Evolutionary conservation across 2,329 filamentous ascomycete genomes (phyloP).

Genomic region (Pseudogymnoascus sp.): DNA sequence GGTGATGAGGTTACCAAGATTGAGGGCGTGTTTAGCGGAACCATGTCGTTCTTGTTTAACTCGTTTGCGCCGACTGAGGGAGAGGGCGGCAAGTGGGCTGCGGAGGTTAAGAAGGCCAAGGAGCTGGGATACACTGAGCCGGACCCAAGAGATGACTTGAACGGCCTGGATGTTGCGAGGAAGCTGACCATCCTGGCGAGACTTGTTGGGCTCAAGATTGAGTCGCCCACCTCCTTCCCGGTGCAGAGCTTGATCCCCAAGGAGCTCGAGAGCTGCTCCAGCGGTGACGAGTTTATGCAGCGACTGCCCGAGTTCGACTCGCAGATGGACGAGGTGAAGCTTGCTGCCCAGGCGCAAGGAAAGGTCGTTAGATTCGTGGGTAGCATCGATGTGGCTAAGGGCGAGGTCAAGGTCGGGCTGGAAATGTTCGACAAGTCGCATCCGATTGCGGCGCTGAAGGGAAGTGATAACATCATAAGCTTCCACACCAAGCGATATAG

Average conservation of each 20-base stretch:
- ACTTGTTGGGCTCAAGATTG: slow-evolving; percentile 71
- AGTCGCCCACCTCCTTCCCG: slow-evolving; percentile 81
- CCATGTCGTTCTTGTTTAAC: slow-evolving; percentile 98
- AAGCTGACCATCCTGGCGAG: slow-evolving; percentile 94
- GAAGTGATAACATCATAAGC: slow-evolving; percentile 97
- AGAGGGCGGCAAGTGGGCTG: slow-evolving; percentile 75
- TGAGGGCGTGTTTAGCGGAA: slow-evolving; percentile 95
- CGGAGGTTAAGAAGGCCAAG: slow-evolving; percentile 87
- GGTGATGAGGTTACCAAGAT: slow-evolving; percentile 88
- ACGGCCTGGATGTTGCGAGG: slow-evolving; percentile 83
- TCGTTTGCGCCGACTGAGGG: slow-evolving; percentile 79
- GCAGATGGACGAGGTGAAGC: slow-evolving; percentile 85
- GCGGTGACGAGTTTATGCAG: slow-evolving; percentile 78
- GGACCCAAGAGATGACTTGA: slow-evolving; percentile 78
- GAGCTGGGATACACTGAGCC: slow-evolving; percentile 88
- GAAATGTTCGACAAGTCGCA: slow-evolving; percentile 83
- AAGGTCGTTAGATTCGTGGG: slow-evolving; percentile 94
- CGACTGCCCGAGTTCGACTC: slow-evolving; percentile 74
- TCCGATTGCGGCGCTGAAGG: slow-evolving; percentile 89
- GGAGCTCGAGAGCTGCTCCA: slow-evolving; percentile 69
- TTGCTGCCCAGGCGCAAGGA: slow-evolving; percentile 74
- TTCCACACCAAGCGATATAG: slow-evolving; percentile 97
- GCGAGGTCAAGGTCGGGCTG: slow-evolving; percentile 82
- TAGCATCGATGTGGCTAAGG: slow-evolving; percentile 76
- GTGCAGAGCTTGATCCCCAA: slow-evolving; percentile 89